These are phyloP conservation scores for Arabidopsis thaliana DNA, from an alignment of 345 rosid species.

Conservation along the genomic window DNA sequence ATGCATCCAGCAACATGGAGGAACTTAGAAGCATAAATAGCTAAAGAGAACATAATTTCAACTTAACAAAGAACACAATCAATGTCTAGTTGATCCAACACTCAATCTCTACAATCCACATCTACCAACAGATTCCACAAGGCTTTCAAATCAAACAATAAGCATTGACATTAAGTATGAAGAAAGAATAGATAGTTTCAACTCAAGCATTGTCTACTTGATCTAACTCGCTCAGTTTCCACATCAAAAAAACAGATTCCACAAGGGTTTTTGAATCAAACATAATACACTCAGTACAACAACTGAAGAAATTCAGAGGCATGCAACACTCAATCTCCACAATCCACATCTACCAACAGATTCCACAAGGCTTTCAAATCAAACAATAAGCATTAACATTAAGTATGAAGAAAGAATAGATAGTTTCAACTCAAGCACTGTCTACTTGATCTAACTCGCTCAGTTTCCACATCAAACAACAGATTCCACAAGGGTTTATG, in stretches of 20 bases:
- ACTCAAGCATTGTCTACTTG: not conserved
- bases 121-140: conserved; percentile 1
- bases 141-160: not conserved
- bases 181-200: not conserved
- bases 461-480: not conserved
- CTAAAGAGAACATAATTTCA: not conserved
- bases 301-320: not conserved
- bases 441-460: not conserved
- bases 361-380: not conserved
- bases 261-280: not conserved
- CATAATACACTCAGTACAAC: not conserved
- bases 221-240: conserved; percentile 6
- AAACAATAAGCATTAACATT: not conserved
- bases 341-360: not conserved
- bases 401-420: not conserved
- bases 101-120: not conserved
- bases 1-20: not conserved
- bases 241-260: conserved; percentile 15
- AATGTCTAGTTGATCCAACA: not conserved
- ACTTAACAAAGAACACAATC: not conserved
- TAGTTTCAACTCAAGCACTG: not conserved
- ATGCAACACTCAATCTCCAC: not conserved
- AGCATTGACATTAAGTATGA: not conserved
- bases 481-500: not conserved
- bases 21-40: too few relatives aligned